phyloP scores from a whole-genome alignment of 1,139 yeast genomes.

The Suhomyces bribrorum region DNA sequence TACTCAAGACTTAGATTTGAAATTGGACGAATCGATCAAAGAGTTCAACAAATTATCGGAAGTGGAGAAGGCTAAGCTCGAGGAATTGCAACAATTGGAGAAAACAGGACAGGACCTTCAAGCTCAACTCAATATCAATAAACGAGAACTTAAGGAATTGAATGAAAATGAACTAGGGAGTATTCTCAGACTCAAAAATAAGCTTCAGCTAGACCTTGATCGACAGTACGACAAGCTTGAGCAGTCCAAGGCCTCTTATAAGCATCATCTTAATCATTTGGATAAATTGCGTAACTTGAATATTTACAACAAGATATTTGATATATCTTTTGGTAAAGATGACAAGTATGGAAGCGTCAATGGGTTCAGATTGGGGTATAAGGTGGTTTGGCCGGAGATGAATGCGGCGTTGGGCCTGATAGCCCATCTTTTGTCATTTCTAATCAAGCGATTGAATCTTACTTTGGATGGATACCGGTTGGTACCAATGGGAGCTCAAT shows the following conservation, averaged over 20 bases:
- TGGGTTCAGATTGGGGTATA: slow-evolving; percentile 74
- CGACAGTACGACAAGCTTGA: slow-evolving; percentile 55
- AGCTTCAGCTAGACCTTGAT: slow-evolving; percentile 50
- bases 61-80: slow-evolving; percentile 37
- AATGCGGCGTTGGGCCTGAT: slow-evolving; percentile 93
- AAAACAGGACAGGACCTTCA: slow-evolving; percentile 40
- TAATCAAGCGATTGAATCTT: slow-evolving; percentile 58
- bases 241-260: slow-evolving; percentile 62
- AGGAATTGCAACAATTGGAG: slow-evolving; percentile 51
- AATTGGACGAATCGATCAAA: slow-evolving; percentile 41
- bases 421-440: slow-evolving; percentile 65
- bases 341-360: slow-evolving; percentile 88
- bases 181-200: slow-evolving; percentile 50
- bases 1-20: slow-evolving; percentile 27
- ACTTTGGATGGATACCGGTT: slow-evolving; percentile 61
- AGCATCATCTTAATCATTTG: slow-evolving; percentile 59
- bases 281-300: slow-evolving; percentile 73
- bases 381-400: slow-evolving; percentile 86
- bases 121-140: slow-evolving; percentile 36
- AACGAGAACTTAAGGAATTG: slow-evolving; percentile 42
- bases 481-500: slow-evolving; percentile 83
- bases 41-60: slow-evolving; percentile 40
- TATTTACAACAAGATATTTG: slow-evolving; percentile 78
- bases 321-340: slow-evolving; percentile 65
- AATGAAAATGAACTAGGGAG: slow-evolving; percentile 43